These are phyloP conservation scores for Hsuehochloa calcarea DNA, from an alignment of 176 grass and related monocot genomes.

Conservation along the genomic window DNA sequence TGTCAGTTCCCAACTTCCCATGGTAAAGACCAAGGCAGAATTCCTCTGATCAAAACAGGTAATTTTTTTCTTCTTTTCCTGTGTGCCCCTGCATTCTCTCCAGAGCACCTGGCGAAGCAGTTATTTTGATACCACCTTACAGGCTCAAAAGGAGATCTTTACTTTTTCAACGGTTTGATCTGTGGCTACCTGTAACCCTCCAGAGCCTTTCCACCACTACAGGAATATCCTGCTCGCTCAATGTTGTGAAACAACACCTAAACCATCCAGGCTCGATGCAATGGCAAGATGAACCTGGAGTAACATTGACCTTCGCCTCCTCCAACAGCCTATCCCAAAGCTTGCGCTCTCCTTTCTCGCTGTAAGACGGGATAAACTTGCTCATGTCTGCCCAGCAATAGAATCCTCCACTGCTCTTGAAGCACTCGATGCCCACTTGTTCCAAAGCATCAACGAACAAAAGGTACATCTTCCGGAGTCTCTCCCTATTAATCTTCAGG, in stretches of 20 bases:
- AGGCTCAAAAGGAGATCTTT: neutral
- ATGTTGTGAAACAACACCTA: slow-evolving; percentile 78
- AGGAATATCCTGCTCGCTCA: slow-evolving; percentile 76
- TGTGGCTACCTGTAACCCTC: slow-evolving; percentile 51
- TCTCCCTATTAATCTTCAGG: slow-evolving; percentile 56
- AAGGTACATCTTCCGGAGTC: slow-evolving; percentile 49
- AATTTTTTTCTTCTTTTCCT: neutral
- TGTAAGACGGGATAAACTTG: slow-evolving; percentile 75
- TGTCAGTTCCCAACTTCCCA: neutral
- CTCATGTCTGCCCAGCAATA: slow-evolving; percentile 99
- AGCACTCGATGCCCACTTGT: slow-evolving; percentile 79
- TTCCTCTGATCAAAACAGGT: neutral
- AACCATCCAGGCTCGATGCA: slow-evolving; percentile 99
- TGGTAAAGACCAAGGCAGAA: neutral
- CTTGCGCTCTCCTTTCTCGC: slow-evolving; percentile 79
- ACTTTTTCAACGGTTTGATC: slow-evolving; percentile 3
- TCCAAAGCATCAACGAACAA: slow-evolving; percentile 62
- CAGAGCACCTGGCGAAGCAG: neutral
- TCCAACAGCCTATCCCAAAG: slow-evolving; percentile 83
- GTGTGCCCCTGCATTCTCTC: neutral
- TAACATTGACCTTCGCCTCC: slow-evolving; percentile 78
- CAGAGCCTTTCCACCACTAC: slow-evolving; percentile 75
- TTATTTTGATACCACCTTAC: slow-evolving; percentile 10
- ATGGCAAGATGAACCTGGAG: slow-evolving; percentile 90
- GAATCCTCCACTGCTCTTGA: slow-evolving; percentile 81